phyloP scores from a whole-genome alignment of 768 basidiomycete species.

The Dioszegia hungarica region DNA sequence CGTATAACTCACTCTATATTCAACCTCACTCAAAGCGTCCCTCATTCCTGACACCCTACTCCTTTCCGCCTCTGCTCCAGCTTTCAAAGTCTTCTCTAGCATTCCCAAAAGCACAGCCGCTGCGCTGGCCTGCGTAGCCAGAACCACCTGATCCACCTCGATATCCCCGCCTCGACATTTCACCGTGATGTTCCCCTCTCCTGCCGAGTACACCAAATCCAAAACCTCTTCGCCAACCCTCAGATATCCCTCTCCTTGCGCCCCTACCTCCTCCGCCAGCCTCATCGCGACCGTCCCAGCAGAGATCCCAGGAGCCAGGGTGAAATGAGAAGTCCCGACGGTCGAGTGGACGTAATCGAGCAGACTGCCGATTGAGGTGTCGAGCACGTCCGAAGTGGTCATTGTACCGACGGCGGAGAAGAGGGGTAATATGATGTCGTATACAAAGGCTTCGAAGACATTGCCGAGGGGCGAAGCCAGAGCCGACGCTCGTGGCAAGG shows the following conservation, averaged over 20 bases:
- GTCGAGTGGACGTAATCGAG: conserved; percentile 71
- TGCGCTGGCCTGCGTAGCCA: conserved; percentile 70
- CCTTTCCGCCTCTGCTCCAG: neutral
- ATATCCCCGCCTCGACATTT: conserved; percentile 9
- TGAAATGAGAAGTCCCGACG: conserved; percentile 65
- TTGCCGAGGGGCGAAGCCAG: conserved; percentile 53
- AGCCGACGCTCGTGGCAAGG: neutral
- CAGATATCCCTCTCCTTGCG: conserved; percentile 22
- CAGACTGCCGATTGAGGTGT: conserved; percentile 62
- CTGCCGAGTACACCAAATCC: conserved; percentile 12
- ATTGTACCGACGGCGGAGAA: conserved; percentile 73
- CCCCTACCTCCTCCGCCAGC: conserved; percentile 11
- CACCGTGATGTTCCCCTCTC: conserved; percentile 3
- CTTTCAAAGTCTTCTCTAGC: conserved; percentile 21
- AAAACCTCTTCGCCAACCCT: conserved; percentile 18
- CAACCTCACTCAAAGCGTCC: conserved; percentile 53
- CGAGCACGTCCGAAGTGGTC: conserved; percentile 55
- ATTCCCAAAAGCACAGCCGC: conserved; percentile 57
- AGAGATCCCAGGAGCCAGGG: conserved; percentile 57
- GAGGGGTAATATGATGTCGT: conserved; percentile 59
- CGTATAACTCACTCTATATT: conserved; percentile 43
- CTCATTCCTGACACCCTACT: conserved; percentile 18
- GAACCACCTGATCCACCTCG: conserved; percentile 61
- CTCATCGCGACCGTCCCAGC: conserved; percentile 24
- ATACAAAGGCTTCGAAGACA: conserved; percentile 57